Conservation (phyloP, 352 stramenopile species). For the Pythium phragmitis region DNA sequence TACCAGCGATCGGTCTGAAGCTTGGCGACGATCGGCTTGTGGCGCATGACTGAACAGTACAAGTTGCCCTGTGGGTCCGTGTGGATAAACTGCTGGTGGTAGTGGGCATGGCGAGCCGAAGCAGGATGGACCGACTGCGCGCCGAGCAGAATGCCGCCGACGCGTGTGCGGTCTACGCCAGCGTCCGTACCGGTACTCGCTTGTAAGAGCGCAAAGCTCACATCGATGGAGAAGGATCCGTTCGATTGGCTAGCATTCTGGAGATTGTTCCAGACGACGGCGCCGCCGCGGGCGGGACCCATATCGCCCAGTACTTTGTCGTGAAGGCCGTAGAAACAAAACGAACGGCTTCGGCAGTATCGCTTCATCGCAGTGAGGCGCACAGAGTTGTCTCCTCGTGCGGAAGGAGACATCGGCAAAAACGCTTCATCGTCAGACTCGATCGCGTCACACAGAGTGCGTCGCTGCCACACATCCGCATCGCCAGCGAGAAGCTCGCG, state of each 20-base stretch:
- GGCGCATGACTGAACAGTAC: slow-evolving; percentile 4
- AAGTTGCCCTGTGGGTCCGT: slow-evolving; percentile 7
- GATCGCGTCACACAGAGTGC: not conserved
- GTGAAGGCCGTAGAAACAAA: not conserved
- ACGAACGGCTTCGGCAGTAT: not conserved
- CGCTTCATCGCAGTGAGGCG: too few relatives aligned
- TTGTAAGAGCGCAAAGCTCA: not conserved
- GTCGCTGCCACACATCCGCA: not conserved
- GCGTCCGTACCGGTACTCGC: too few relatives aligned
- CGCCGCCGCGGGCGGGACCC: too few relatives aligned
- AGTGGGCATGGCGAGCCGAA: not conserved
- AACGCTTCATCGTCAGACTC: not conserved
- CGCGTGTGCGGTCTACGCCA: too few relatives aligned
- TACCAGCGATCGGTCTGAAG: not conserved
- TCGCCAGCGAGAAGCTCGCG: not conserved
- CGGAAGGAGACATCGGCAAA: not conserved
- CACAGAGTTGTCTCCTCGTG: not conserved
- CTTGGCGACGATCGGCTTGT: not conserved
- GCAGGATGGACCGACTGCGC: slow-evolving; percentile 28
- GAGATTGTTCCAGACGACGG: not conserved
- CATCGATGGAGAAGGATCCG: not conserved
- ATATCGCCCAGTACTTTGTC: not conserved
- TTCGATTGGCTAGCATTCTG: not conserved
- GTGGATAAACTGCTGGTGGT: slow-evolving; percentile 12
- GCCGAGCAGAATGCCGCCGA: slow-evolving; percentile 38